Conservation (phyloP, 2,329 filamentous ascomycete genomes). For the Penicillium sp. region DNA sequence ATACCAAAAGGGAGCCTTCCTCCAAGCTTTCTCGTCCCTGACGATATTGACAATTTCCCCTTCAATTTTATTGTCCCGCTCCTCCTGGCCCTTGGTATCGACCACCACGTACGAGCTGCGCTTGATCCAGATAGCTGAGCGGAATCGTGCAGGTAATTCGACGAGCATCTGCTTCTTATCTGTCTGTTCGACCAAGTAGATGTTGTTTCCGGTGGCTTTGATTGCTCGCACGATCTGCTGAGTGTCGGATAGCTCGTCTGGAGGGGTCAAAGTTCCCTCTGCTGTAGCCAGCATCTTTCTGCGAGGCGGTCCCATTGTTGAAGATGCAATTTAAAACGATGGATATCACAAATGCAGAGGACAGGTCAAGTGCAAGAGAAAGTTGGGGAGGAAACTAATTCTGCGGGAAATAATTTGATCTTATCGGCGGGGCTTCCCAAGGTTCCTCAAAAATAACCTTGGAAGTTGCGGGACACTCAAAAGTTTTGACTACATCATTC, state of each 20-base stretch:
- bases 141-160: constrained; percentile 80
- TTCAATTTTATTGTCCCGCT: constrained; percentile 70
- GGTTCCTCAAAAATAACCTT: background rate
- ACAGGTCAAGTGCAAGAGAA: background rate
- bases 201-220: constrained; percentile 82
- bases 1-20: constrained; percentile 84
- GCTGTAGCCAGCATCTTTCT: constrained; percentile 74
- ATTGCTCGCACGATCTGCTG: constrained; percentile 72
- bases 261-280: constrained; percentile 63
- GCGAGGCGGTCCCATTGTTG: constrained; percentile 68
- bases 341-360: background rate
- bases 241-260: constrained; percentile 50
- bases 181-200: constrained; percentile 76
- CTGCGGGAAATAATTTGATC: constrained; percentile 10
- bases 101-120: constrained; percentile 83
- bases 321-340: background rate
- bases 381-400: background rate
- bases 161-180: constrained; percentile 65
- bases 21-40: constrained; percentile 85
- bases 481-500: no score
- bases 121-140: constrained; percentile 91
- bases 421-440: constrained; percentile 18
- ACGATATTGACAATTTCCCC: constrained; percentile 94
- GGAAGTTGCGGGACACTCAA: no score
- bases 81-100: constrained; percentile 64